Base-by-base conservation (phyloP, 140 eudicot genomes). In the Anethum foeniculum region DNA sequence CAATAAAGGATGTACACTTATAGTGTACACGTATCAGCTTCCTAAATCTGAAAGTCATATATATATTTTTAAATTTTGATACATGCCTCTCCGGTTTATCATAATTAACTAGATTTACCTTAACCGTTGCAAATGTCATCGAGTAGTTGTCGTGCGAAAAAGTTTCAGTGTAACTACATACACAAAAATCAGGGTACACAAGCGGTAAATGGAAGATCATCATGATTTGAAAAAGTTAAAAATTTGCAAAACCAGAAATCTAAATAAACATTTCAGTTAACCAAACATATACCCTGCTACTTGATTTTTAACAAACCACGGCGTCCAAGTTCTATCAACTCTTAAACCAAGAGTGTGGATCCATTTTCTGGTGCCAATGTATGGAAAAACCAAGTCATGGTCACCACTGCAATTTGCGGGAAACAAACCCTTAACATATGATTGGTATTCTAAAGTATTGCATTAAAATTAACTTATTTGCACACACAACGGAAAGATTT, bases 61-160 rank as follows among this genome's bases (percentile, higher is more conserved):
- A n/a, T n/a, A n/a, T n/a, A n/a, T n/a, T n/a, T n/a, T n/a, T n/a
- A n/a, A n/a, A n/a, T n/a, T n/a, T n/a, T n/a, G n/a, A n/a, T n/a
- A n/a, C n/a, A n/a, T n/a, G n/a, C n/a, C n/a, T n/a, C n/a, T n/a
- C n/a, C n/a, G n/a, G n/a, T n/a, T n/a, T n/a, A n/a, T n/a, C n/a
- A n/a, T n/a, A n/a, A n/a, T n/a, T n/a, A n/a, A n/a, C n/a, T n/a
- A n/a, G n/a, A 34, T 34, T 34, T 34, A 82, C 85, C 77, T 85
- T 85, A 0, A 85, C 88, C 0, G 88, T 85, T 21, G 88, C 85
- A 85, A 78, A 85, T 18, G 77, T 82, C n/a, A 85, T 41, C 9
- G 85, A 78, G 77, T 85, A 85, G 78, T 82, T 77, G 3, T 82
- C 5, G 28, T 16, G 83, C 1, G 41, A 76, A 34, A 73, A 85